Conservation (phyloP, 306 rosid genomes). For the Leucaena leucocephala region DNA sequence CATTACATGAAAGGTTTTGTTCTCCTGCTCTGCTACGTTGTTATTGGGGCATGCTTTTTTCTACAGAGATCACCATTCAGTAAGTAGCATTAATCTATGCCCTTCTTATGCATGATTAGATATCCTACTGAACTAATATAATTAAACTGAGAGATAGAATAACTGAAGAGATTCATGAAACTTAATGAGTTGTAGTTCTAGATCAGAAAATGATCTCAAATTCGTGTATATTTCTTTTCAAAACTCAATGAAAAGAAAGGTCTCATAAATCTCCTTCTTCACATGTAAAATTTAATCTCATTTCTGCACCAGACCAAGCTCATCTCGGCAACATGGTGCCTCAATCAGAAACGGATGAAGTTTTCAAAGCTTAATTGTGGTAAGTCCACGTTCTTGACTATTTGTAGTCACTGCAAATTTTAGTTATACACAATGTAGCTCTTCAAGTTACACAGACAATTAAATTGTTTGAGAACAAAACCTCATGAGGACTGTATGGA, state of each 20-base stretch:
- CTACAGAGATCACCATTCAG: conserved; percentile 53
- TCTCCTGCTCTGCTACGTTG: conserved; percentile 72
- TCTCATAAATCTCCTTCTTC: not conserved
- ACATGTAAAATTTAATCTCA: conserved; percentile 23
- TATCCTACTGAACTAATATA: not conserved
- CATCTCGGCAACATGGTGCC: conserved; percentile 32
- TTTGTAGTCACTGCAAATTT: not conserved
- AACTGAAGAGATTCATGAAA: not conserved
- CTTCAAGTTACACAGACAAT: not conserved
- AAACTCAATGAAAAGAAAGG: not conserved
- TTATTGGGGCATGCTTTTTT: conserved; percentile 76
- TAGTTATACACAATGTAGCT: not conserved
- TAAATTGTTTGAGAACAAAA: not conserved
- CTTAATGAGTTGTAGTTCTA: not conserved
- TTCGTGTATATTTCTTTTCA: not conserved
- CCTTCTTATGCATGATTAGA: not conserved
- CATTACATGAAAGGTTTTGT: conserved; percentile 81
- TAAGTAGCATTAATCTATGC: conserved; percentile 38
- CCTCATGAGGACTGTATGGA: not conserved
- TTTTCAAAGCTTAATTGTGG: conserved; percentile 48
- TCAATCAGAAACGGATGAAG: conserved; percentile 36
- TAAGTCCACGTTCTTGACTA: conserved; percentile 29
- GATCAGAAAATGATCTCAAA: not conserved
- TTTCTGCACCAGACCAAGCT: conserved; percentile 38
- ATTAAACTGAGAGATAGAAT: too few species aligned